Conservation (phyloP, 148 eudicot genomes). For the Fallopia convolvulus region DNA sequence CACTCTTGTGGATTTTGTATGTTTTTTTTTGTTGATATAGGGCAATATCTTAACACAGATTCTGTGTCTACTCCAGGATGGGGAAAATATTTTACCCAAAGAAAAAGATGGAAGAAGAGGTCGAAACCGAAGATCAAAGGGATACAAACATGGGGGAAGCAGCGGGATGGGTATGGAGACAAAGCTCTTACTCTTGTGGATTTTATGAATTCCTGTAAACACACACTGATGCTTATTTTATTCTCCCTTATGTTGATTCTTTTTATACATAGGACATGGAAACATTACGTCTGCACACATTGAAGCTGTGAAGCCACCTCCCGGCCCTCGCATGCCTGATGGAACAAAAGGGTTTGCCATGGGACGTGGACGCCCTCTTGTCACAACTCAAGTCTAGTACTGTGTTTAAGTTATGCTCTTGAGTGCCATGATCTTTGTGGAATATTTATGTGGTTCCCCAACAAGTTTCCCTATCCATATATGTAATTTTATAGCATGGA, state of each 20-base stretch:
- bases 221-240: neutral
- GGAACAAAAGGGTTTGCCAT: conserved; percentile 82
- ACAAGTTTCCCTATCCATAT: too few species aligned
- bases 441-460: too few species aligned
- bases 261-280: conserved; percentile 57
- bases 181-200: too few species aligned
- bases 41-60: neutral
- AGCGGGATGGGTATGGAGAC: conserved; percentile 50
- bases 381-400: conserved; percentile 15
- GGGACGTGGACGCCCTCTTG: conserved; percentile 79
- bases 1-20: neutral
- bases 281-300: conserved; percentile 20
- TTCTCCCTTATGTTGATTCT: neutral
- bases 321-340: conserved; percentile 94
- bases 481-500: too few species aligned
- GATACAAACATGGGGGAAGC: conserved; percentile 18
- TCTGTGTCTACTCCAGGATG: conserved; percentile 20
- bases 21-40: neutral
- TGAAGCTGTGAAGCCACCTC: conserved; percentile 67
- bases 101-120: conserved; percentile 42
- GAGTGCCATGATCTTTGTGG: too few species aligned
- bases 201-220: neutral
- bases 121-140: conserved; percentile 42
- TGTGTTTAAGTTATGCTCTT: neutral
- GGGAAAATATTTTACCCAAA: conserved; percentile 28